phyloP scores from a whole-genome alignment of 306 rosid genomes.

The Neltuma alba region DNA sequence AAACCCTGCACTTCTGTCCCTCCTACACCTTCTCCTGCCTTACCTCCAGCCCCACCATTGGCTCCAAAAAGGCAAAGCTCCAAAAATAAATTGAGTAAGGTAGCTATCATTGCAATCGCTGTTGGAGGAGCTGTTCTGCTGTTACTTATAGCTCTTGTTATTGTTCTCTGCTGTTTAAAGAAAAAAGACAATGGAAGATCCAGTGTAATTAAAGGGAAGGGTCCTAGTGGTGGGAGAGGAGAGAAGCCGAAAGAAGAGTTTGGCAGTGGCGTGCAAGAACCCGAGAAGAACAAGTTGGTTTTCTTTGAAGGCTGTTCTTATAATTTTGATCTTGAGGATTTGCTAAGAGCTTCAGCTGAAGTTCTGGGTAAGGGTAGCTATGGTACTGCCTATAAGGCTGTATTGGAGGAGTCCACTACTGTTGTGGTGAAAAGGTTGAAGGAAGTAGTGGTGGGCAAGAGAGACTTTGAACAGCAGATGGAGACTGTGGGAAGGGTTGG shows the following conservation, averaged over 20 bases:
- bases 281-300: conserved; percentile 84
- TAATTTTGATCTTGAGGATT: conserved; percentile 87
- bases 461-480: conserved; percentile 86
- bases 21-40: conserved; percentile 58
- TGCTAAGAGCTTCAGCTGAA: conserved; percentile 88
- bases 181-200: conserved; percentile 46
- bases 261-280: conserved; percentile 91
- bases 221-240: conserved; percentile 65
- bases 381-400: conserved; percentile 88
- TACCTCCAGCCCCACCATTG: conserved; percentile 42
- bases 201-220: conserved; percentile 58
- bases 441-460: conserved; percentile 83
- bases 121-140: conserved; percentile 69
- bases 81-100: conserved; percentile 57
- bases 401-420: conserved; percentile 77
- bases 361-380: conserved; percentile 89
- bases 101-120: conserved; percentile 79
- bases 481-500: conserved; percentile 76
- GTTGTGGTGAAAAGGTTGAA: conserved; percentile 90
- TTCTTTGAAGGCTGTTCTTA: conserved; percentile 88
- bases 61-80: conserved; percentile 48
- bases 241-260: conserved; percentile 88
- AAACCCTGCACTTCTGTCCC: conserved; percentile 55
- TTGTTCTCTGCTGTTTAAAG: conserved; percentile 64
- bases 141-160: conserved; percentile 55